phyloP scores from a whole-genome alignment of 1,284 basidiomycete genomes.

The Austroboletus niveus region DNA sequence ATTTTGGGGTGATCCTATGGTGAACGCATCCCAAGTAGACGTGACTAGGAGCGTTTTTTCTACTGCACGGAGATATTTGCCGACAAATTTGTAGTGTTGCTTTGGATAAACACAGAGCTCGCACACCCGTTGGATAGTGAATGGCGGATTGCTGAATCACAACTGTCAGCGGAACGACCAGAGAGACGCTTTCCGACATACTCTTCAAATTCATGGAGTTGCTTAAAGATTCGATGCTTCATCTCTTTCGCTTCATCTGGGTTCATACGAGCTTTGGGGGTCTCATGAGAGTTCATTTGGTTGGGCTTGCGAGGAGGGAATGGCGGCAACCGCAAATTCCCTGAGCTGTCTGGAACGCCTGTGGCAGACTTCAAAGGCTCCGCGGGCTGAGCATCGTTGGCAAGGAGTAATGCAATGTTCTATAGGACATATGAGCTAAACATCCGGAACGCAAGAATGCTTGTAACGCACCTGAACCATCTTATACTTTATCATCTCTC shows the following conservation, averaged over 20 bases:
- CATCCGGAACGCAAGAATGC: background rate
- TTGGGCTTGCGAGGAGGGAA: constrained; percentile 64
- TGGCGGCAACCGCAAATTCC: constrained; percentile 76
- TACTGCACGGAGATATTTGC: constrained; percentile 90
- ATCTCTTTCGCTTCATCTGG: constrained; percentile 61
- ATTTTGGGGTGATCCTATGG: constrained; percentile 46
- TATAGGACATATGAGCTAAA: constrained; percentile 25
- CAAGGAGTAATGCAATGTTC: constrained; percentile 61
- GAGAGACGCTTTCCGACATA: constrained; percentile 37
- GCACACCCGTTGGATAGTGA: constrained; percentile 90
- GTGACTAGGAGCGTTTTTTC: constrained; percentile 87
- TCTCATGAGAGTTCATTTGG: constrained; percentile 49
- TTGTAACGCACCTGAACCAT: constrained; percentile 52
- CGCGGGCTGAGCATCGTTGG: constrained; percentile 36
- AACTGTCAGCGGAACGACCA: constrained; percentile 10
- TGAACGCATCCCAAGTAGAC: constrained; percentile 73
- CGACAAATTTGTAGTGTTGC: constrained; percentile 72
- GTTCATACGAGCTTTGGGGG: constrained; percentile 61
- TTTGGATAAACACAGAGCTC: constrained; percentile 78
- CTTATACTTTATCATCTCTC: constrained; percentile 71
- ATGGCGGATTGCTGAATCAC: constrained; percentile 65
- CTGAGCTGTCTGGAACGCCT: constrained; percentile 36
- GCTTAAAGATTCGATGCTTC: constrained; percentile 57
- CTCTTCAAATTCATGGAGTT: constrained; percentile 79
- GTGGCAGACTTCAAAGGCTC: constrained; percentile 19